Conservation (phyloP, 441 rosid genomes). For the Breynia disticha region DNA sequence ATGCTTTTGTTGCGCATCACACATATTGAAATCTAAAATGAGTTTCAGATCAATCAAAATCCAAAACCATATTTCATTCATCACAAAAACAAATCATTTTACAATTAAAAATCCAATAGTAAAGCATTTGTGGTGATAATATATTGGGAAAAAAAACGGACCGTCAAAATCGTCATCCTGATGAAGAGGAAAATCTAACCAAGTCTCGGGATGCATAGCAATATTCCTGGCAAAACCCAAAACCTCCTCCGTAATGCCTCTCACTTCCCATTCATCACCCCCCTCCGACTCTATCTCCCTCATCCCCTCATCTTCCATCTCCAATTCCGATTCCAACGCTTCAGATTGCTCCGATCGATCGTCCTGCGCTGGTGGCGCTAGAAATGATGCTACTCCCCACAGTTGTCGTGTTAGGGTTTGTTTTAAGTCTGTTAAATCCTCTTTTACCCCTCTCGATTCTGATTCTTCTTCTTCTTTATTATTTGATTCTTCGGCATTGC, state of each 20-base stretch:
- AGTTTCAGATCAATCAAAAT: not conserved
- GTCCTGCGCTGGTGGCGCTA: slow-evolving; percentile 59
- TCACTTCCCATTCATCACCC: slow-evolving; percentile 28
- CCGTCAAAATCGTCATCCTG: slow-evolving; percentile 65
- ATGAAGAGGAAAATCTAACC: slow-evolving; percentile 87
- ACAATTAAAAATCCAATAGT: too few species aligned
- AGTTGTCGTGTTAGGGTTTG: slow-evolving; percentile 65
- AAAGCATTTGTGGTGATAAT: not conserved
- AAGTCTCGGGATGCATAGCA: slow-evolving; percentile 84
- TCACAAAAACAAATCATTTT: slow-evolving; percentile 1
- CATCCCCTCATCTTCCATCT: slow-evolving; percentile 29
- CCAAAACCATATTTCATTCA: not conserved
- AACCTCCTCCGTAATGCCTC: slow-evolving; percentile 65
- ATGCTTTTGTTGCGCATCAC: slow-evolving; percentile 71
- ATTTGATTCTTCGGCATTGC: slow-evolving; percentile 10
- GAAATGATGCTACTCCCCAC: slow-evolving; percentile 95
- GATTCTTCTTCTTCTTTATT: slow-evolving; percentile 25
- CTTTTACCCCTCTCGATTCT: slow-evolving; percentile 65
- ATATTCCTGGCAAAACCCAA: slow-evolving; percentile 65
- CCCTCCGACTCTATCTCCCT: slow-evolving; percentile 32
- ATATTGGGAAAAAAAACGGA: slow-evolving; percentile 19
- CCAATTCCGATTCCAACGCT: too few species aligned
- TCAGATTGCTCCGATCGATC: too few species aligned
- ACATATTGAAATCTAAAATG: slow-evolving; percentile 66
- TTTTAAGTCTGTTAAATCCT: slow-evolving; percentile 69